Evolutionary conservation across 2,329 filamentous ascomycete genomes (phyloP).

Genomic region (Botrytis elliptica): DNA sequence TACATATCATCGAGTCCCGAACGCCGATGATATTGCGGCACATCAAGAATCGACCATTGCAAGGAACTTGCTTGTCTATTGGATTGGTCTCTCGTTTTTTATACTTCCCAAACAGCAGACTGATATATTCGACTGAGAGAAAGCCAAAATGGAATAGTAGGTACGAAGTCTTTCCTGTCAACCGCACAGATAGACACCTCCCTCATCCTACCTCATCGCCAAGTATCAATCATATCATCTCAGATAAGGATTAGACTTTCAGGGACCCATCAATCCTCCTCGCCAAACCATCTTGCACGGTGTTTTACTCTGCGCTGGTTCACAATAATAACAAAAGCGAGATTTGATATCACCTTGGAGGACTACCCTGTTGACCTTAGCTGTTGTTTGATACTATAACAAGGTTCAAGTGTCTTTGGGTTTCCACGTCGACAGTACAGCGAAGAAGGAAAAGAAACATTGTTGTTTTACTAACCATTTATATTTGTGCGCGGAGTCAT

Average conservation of each 20-base stretch:
- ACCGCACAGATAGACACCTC: neutral
- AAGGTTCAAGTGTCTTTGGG: slow-evolving; percentile 10
- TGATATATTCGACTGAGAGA: neutral
- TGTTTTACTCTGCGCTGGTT: slow-evolving; percentile 7
- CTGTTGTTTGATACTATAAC: neutral
- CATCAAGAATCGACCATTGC: neutral
- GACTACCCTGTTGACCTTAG: neutral
- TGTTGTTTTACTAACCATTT: neutral
- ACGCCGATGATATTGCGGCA: neutral
- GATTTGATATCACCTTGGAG: neutral
- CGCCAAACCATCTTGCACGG: slow-evolving; percentile 14
- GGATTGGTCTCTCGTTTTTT: neutral
- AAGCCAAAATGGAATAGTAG: neutral
- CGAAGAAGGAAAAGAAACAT: neutral
- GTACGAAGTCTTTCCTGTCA: neutral
- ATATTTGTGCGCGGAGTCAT: slow-evolving; percentile 5
- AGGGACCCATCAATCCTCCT: slow-evolving; percentile 11
- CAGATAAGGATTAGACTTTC: slow-evolving; percentile 2
- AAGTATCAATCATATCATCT: neutral
- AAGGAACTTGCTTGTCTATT: neutral
- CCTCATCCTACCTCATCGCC: neutral
- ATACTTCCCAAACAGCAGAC: neutral
- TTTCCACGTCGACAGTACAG: slow-evolving; percentile 17
- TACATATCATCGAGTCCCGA: slow-evolving; percentile 4
- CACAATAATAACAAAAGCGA: slow-evolving; percentile 12